Conservation (phyloP, 1,139 yeast species). For the Taiozyma sp. region DNA sequence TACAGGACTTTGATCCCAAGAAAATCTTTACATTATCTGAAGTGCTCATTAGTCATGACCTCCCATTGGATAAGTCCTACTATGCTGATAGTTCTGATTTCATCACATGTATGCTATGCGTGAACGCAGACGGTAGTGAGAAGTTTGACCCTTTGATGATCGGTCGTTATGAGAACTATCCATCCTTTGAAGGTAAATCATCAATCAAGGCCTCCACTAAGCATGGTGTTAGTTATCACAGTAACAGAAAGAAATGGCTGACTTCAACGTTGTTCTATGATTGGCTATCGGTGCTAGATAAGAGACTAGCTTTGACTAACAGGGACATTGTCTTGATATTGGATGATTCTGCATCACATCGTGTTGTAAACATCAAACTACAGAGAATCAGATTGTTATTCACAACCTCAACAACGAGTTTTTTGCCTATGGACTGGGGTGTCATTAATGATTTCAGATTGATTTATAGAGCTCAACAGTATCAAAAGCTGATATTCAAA, state of each 20-base stretch:
- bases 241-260: constrained; percentile 59
- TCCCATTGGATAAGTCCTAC: constrained; percentile 54
- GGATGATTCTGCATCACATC: constrained; percentile 60
- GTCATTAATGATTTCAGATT: constrained; percentile 57
- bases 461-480: constrained; percentile 54
- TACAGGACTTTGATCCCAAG: constrained; percentile 38
- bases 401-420: constrained; percentile 32
- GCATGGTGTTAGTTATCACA: constrained; percentile 50
- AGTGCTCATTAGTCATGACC: constrained; percentile 52
- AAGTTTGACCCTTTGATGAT: constrained; percentile 55
- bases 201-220: constrained; percentile 42
- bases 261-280: constrained; percentile 62
- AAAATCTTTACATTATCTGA: constrained; percentile 60
- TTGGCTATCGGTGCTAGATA: constrained; percentile 55
- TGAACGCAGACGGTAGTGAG: constrained; percentile 59
- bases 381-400: constrained; percentile 43
- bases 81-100: constrained; percentile 46
- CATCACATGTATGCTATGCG: constrained; percentile 56
- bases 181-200: constrained; percentile 41
- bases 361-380: constrained; percentile 52
- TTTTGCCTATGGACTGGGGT: constrained; percentile 62
- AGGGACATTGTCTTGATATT: constrained; percentile 50
- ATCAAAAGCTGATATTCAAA: constrained; percentile 39
- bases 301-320: constrained; percentile 38
- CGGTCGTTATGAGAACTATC: constrained; percentile 50